These are phyloP conservation scores for Xylaria flabelliformis DNA, from an alignment of 495 filamentous ascomycete genomes.

Conservation along the genomic window DNA sequence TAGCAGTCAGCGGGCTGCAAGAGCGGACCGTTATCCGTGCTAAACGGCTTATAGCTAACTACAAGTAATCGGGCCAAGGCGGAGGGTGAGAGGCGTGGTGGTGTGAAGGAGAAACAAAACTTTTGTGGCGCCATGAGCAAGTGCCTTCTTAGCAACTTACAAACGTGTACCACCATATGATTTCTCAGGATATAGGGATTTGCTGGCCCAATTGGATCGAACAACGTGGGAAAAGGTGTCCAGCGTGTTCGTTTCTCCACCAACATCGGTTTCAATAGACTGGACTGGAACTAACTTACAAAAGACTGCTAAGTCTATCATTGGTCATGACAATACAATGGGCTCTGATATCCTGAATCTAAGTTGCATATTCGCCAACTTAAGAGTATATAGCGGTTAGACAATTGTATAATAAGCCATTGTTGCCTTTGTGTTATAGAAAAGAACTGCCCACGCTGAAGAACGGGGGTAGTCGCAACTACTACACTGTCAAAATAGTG, in stretches of 20 bases:
- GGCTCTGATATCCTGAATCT: not conserved
- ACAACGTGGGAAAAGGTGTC: conserved; percentile 30
- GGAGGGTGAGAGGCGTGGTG: conserved; percentile 2
- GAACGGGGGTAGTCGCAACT: not conserved
- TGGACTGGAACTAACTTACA: conserved; percentile 18
- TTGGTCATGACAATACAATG: conserved; percentile 10
- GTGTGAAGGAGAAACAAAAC: conserved; percentile 8
- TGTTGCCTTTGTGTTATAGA: not conserved
- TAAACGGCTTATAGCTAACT: conserved; percentile 22
- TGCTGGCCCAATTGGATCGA: conserved; percentile 30
- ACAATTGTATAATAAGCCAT: not conserved
- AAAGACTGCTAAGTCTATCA: not conserved
- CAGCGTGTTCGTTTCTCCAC: conserved; percentile 27
- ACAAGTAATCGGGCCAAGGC: conserved; percentile 16
- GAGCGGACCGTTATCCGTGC: conserved; percentile 31
- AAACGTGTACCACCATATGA: conserved; percentile 13
- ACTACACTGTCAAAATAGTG: not conserved
- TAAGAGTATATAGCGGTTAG: not conserved
- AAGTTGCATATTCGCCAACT: too few relatives aligned
- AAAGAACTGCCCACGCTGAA: not conserved
- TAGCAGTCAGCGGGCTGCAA: conserved; percentile 23
- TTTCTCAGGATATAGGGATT: conserved; percentile 21
- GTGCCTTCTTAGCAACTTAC: conserved; percentile 16
- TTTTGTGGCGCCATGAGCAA: conserved; percentile 24
- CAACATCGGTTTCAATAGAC: conserved; percentile 24